These are phyloP conservation scores for Trametes coccinea DNA, from an alignment of 768 basidiomycete genomes.

Conservation along the genomic window DNA sequence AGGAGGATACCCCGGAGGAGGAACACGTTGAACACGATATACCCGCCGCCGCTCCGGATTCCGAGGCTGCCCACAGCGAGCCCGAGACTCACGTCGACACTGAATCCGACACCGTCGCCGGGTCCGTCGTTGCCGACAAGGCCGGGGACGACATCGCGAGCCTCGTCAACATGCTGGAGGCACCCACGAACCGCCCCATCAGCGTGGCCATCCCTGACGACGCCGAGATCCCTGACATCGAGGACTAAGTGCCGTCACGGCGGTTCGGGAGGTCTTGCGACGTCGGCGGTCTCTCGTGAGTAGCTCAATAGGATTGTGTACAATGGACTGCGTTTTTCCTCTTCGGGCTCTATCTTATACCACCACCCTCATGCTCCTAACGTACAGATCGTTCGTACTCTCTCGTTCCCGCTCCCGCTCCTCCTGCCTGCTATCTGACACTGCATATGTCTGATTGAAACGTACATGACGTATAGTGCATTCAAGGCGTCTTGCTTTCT, in stretches of 20 bases:
- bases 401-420: not conserved
- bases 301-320: slow-evolving; percentile 6
- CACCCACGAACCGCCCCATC: slow-evolving; percentile 11
- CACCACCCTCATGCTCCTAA: slow-evolving; percentile 11
- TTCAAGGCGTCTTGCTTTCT: slow-evolving; percentile 9
- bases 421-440: slow-evolving; percentile 2
- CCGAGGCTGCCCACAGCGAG: slow-evolving; percentile 19
- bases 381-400: slow-evolving; percentile 16
- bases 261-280: not conserved
- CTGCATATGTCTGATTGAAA: slow-evolving; percentile 13
- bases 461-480: slow-evolving; percentile 5
- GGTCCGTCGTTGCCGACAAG: slow-evolving; percentile 18
- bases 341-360: slow-evolving; percentile 13
- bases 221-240: slow-evolving; percentile 26
- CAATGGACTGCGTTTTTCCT: not conserved
- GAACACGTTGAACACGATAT: not conserved
- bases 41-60: not conserved
- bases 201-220: slow-evolving; percentile 26
- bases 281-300: not conserved
- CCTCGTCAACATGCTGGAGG: slow-evolving; percentile 67
- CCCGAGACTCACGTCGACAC: slow-evolving; percentile 20
- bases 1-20: slow-evolving; percentile 4
- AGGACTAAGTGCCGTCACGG: slow-evolving; percentile 1
- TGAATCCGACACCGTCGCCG: slow-evolving; percentile 26
- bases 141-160: slow-evolving; percentile 54